Percentiles rank a stretch among this genome's conserved stretches.
Evolutionary conservation across 345 rosid genomes (phyloP).

Genomic region (Populus simonii): DNA sequence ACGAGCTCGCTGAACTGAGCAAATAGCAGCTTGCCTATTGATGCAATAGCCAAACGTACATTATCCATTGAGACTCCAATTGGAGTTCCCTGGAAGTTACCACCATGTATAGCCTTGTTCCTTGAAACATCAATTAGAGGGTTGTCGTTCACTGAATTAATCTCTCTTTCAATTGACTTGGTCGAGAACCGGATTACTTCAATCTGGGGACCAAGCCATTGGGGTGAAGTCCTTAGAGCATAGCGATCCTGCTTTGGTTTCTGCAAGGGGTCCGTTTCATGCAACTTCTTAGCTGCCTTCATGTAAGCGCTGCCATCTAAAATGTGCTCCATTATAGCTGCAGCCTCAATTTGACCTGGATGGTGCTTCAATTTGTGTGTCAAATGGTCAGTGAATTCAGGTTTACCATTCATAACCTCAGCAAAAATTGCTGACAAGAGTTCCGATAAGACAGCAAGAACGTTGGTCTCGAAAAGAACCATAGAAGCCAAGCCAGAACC

Average conservation of each 20-base stretch:
- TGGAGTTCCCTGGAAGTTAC: slow-evolving; percentile 27
- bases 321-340: slow-evolving; percentile 29
- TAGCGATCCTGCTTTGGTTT: slow-evolving; percentile 28
- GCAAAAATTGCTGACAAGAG: slow-evolving; percentile 22
- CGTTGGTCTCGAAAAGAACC: slow-evolving; percentile 24
- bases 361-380: slow-evolving; percentile 30
- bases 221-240: slow-evolving; percentile 24
- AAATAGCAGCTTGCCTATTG: slow-evolving; percentile 20
- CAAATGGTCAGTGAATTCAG: slow-evolving; percentile 27
- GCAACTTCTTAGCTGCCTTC: slow-evolving; percentile 21
- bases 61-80: slow-evolving; percentile 29
- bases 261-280: slow-evolving; percentile 26
- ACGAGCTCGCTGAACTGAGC: slow-evolving; percentile 28
- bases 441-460: slow-evolving; percentile 21
- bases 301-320: slow-evolving; percentile 20
- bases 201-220: slow-evolving; percentile 26
- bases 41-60: slow-evolving; percentile 19
- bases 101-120: slow-evolving; percentile 24
- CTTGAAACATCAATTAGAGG: slow-evolving; percentile 27
- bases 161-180: slow-evolving; percentile 29
- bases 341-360: slow-evolving; percentile 30
- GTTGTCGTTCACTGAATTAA: slow-evolving; percentile 23
- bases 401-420: slow-evolving; percentile 28
- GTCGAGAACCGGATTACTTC: slow-evolving; percentile 24
- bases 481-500: slow-evolving; percentile 28